Base-by-base conservation (phyloP, 805 yeast genomes). In the Metschnikowia kofuensis region DNA sequence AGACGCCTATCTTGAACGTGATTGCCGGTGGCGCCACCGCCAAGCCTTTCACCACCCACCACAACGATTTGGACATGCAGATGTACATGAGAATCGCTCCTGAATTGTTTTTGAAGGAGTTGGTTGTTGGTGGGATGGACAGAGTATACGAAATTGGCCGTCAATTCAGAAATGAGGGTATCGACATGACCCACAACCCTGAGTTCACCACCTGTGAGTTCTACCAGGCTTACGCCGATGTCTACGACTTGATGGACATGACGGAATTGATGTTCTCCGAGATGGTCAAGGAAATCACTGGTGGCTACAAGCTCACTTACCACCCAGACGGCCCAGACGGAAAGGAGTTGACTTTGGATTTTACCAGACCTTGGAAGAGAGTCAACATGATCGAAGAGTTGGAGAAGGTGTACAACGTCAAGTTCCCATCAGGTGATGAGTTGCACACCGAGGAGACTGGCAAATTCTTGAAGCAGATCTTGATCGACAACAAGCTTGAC, bases 11-110 rank as follows among this genome's bases (percentile, higher is more conserved):
- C 87, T 85, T 92, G 94, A 94, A 94, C 76, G 88, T 89, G 57
- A 91, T 94, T 72, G 98, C 98, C 51, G 98, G 98, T 69, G 99
- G 99, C 76, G 99, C 99, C 60, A 94, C 98, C 55, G 99, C 99
- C 60, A 92, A 90, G 77, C 99, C 99, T 38, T 92, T 92, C 72
- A 77, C 87, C 60, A 94, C 98, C 48, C 98, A 94, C 68, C 98
- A 92, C 76, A 94, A 92, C 67, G 98, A 94, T 66, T 82, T 94
- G 68, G 84, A 89, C 75, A 84, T 94, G 89, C 94, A 92, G 64
- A 87, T 92, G 88, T 92, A 74, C 77, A 87, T 92, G 96, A 88
- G 99, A 81, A 85, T 92, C 74, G 99, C 99, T 36, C 99, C 99
- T 50, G 99, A 92, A 77, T 80, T 92, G 67, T 92, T 85, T 78